A percentile compares a stretch with the other conserved stretches of the same genome.
phyloP scores from a whole-genome alignment of 345 rosid genomes.

The Passiflora organensis region DNA sequence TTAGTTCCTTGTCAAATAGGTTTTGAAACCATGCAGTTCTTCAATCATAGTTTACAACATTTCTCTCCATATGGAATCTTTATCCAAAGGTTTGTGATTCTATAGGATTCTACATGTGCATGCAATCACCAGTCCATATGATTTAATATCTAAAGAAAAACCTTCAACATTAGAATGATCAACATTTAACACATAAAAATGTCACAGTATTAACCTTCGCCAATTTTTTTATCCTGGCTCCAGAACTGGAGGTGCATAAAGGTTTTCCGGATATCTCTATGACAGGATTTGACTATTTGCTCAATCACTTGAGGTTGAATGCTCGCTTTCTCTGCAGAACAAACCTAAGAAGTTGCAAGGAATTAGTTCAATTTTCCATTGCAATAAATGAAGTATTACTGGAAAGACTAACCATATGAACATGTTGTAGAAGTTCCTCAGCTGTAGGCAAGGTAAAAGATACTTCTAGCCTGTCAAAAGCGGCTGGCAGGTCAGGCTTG shows the following conservation, averaged over 20 bases:
- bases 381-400: not conserved
- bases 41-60: too few species aligned
- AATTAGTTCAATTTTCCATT: not conserved
- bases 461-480: conserved; percentile 55
- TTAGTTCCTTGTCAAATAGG: too few species aligned
- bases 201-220: conserved; percentile 42
- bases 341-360: conserved; percentile 41
- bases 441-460: conserved; percentile 49
- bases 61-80: too few species aligned
- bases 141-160: too few species aligned
- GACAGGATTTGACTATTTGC: conserved; percentile 45
- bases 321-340: conserved; percentile 57
- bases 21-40: too few species aligned
- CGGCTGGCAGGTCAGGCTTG: conserved; percentile 64
- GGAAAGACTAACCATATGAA: conserved; percentile 41
- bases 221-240: conserved; percentile 61
- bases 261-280: conserved; percentile 73
- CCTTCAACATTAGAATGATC: conserved; percentile 1
- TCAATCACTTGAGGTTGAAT: conserved; percentile 49
- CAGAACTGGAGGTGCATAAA: conserved; percentile 83
- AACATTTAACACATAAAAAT: not conserved
- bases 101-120: too few species aligned
- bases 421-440: conserved; percentile 54
- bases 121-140: not conserved
- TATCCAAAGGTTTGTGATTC: too few species aligned